Evolutionary conservation across 1,284 basidiomycete species (phyloP).

Genomic region (Irpex sp.): DNA sequence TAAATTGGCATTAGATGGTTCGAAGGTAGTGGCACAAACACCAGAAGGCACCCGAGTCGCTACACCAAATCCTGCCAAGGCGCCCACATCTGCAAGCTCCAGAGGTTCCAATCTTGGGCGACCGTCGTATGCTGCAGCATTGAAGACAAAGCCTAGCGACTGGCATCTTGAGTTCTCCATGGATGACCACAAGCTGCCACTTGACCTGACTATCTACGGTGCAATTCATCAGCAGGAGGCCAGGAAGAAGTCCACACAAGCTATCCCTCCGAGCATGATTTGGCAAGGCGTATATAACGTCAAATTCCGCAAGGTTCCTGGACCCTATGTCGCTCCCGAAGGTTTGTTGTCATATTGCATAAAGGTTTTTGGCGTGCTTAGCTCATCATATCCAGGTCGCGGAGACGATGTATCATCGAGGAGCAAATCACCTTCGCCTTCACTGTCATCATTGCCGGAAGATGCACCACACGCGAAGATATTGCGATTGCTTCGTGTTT

Average conservation of each 20-base stretch:
- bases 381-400: slow-evolving; percentile 27
- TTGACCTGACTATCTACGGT: slow-evolving; percentile 94
- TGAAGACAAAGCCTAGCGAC: slow-evolving; percentile 89
- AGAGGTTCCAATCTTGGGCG: slow-evolving; percentile 37
- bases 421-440: slow-evolving; percentile 59
- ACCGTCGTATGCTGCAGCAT: slow-evolving; percentile 80
- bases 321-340: slow-evolving; percentile 67
- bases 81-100: slow-evolving; percentile 34
- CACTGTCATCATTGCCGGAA: slow-evolving; percentile 75
- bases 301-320: slow-evolving; percentile 90
- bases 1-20: slow-evolving; percentile 58
- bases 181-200: slow-evolving; percentile 78
- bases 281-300: slow-evolving; percentile 91
- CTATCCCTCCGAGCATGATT: slow-evolving; percentile 65
- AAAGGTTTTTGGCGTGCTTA: too few relatives aligned
- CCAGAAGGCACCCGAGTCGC: slow-evolving; percentile 93
- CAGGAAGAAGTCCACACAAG: slow-evolving; percentile 59
- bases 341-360: slow-evolving; percentile 32
- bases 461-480: slow-evolving; percentile 89
- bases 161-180: slow-evolving; percentile 97
- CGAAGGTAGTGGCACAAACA: slow-evolving; percentile 91
- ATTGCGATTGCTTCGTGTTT: slow-evolving; percentile 82
- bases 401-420: slow-evolving; percentile 32
- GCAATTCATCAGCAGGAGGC: slow-evolving; percentile 89
- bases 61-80: slow-evolving; percentile 67